Percentiles rank a stretch among this genome's conserved stretches.
Conservation (phyloP, 2,329 filamentous ascomycete species). For the Calonectria crousiana region DNA sequence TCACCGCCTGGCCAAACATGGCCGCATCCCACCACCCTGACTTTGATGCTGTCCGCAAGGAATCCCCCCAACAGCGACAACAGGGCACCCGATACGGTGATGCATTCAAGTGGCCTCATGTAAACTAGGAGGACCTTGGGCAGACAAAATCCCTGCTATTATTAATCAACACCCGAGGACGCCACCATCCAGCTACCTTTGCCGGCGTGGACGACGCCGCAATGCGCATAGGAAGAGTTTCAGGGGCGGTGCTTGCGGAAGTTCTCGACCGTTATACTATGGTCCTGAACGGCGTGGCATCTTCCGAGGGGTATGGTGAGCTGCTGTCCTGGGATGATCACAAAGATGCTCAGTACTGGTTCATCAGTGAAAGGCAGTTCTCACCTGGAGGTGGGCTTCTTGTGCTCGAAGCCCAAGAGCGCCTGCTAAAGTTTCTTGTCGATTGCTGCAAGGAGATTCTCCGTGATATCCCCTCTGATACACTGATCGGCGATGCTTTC, state of each 20-base stretch:
- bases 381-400: constrained; percentile 61
- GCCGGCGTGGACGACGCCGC: constrained; percentile 56
- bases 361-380: constrained; percentile 54
- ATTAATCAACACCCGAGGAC: constrained; percentile 65
- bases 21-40: constrained; percentile 63
- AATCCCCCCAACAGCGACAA: constrained; percentile 28
- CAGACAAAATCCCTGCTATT: constrained; percentile 59
- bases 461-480: constrained; percentile 58
- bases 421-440: constrained; percentile 61
- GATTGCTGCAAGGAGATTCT: constrained; percentile 60
- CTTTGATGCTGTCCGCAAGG: constrained; percentile 52
- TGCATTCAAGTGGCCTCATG: constrained; percentile 63
- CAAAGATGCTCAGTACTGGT: constrained; percentile 51
- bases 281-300: constrained; percentile 47
- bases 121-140: constrained; percentile 69
- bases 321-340: constrained; percentile 50
- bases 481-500: constrained; percentile 43
- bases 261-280: constrained; percentile 50
- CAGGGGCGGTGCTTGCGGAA: constrained; percentile 38
- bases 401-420: constrained; percentile 64
- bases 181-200: constrained; percentile 60
- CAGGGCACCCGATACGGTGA: constrained; percentile 43
- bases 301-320: constrained; percentile 50
- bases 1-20: constrained; percentile 64
- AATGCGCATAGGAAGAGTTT: constrained; percentile 46